Percentiles rank a stretch among this genome's conserved stretches.
phyloP scores from a whole-genome alignment of 192 early-diverging fungal genomes.

The Chytriomyces sp. region DNA sequence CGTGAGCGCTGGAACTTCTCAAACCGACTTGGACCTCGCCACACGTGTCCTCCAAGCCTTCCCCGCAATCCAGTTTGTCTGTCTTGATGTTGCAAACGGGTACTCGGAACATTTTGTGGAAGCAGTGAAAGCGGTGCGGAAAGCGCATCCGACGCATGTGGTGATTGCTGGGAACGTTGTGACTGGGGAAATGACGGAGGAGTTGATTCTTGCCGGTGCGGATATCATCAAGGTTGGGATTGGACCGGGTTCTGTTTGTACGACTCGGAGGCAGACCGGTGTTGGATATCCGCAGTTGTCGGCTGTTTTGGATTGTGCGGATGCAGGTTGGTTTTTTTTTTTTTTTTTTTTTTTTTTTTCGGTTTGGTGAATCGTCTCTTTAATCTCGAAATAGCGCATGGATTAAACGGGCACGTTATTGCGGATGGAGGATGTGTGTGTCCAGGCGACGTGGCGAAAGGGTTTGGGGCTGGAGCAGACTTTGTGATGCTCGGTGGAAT shows the following conservation, averaged over 20 bases:
- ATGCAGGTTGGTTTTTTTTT: constrained; percentile 13
- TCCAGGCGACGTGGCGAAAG: constrained; percentile 33
- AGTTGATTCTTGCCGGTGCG: constrained; percentile 28
- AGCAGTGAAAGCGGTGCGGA: constrained; percentile 19
- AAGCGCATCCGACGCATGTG: constrained; percentile 14
- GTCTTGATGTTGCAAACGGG: constrained; percentile 29
- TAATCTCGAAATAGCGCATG: constrained; percentile 8
- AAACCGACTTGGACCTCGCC: constrained; percentile 23
- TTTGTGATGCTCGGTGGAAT: constrained; percentile 32
- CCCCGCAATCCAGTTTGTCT: constrained; percentile 25
- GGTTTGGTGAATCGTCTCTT: not conserved
- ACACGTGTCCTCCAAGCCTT: constrained; percentile 9
- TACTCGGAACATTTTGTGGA: constrained; percentile 33
- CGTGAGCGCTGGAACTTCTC: constrained; percentile 22
- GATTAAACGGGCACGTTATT: constrained; percentile 25
- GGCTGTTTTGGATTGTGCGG: constrained; percentile 29
- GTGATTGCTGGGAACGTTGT: constrained; percentile 35
- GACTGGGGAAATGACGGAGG: constrained; percentile 31
- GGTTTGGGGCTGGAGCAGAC: constrained; percentile 28
- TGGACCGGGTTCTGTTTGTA: constrained; percentile 29
- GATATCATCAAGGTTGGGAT: constrained; percentile 34
- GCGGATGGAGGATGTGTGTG: constrained; percentile 31
- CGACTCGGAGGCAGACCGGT: constrained; percentile 30
- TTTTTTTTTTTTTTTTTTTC: not conserved
- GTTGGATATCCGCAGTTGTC: constrained; percentile 27